phyloP scores from a whole-genome alignment of 2,329 filamentous ascomycete species.

The Claviceps capensis region DNA sequence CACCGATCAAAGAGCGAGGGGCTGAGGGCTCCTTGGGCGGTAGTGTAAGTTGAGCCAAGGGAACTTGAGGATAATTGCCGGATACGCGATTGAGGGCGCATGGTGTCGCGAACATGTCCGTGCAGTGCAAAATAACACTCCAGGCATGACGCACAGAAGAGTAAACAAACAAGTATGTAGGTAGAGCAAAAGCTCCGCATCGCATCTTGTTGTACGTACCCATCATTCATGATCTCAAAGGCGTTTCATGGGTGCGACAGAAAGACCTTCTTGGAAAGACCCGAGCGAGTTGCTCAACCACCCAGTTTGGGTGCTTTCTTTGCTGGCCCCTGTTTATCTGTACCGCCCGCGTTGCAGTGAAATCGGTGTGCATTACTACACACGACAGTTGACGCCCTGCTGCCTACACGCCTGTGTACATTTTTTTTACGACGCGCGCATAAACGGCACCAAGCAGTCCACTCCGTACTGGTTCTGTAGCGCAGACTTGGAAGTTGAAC shows the following conservation, averaged over 20 bases:
- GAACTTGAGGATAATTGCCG: background rate
- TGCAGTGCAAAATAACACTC: background rate
- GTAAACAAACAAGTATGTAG: background rate
- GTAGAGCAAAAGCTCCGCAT: background rate
- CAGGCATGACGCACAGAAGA: background rate
- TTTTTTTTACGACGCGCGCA: background rate
- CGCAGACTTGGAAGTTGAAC: too few relatives aligned
- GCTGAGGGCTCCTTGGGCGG: background rate
- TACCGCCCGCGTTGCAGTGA: background rate
- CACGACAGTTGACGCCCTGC: background rate
- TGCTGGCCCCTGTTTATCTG: background rate
- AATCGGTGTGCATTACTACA: background rate
- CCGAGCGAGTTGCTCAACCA: background rate
- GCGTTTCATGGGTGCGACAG: background rate
- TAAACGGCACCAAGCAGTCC: background rate
- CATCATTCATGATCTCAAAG: background rate
- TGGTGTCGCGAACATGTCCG: slow-evolving; percentile 2
- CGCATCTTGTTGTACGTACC: background rate
- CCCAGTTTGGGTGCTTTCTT: background rate
- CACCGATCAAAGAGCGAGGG: too few relatives aligned
- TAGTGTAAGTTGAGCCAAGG: background rate
- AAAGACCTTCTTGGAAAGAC: background rate
- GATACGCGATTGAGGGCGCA: background rate
- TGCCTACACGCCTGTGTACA: background rate
- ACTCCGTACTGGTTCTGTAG: background rate